phyloP scores from a whole-genome alignment of 106 monocot species.

The Apostasia ramifera region DNA sequence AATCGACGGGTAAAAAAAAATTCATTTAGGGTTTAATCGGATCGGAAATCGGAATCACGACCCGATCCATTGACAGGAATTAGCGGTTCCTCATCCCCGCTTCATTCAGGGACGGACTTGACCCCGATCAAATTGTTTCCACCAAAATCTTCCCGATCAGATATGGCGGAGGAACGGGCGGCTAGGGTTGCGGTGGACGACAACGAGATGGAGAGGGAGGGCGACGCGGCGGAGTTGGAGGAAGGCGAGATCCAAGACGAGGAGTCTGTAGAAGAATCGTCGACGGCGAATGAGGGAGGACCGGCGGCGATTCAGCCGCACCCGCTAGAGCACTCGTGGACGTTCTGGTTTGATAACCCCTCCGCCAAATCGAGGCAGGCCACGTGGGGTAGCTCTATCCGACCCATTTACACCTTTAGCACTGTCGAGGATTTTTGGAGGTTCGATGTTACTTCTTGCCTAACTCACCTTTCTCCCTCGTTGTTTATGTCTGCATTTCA shows the following conservation, averaged over 20 bases:
- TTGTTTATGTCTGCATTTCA: too few relatives aligned
- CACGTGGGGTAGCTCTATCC: conserved; percentile 78
- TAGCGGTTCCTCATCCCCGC: too few relatives aligned
- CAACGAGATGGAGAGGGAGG: conserved; percentile 1
- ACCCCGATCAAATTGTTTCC: too few relatives aligned
- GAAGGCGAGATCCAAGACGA: conserved; percentile 32
- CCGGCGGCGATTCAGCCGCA: conserved; percentile 14
- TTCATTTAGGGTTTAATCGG: too few relatives aligned
- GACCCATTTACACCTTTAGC: conserved; percentile 67
- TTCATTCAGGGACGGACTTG: too few relatives aligned
- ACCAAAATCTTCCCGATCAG: too few relatives aligned
- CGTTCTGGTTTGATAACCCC: conserved; percentile 88
- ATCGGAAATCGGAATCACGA: too few relatives aligned
- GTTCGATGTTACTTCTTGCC: conserved; percentile 25
- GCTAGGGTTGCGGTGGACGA: not conserved
- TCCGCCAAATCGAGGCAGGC: conserved; percentile 43
- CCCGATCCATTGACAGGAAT: too few relatives aligned
- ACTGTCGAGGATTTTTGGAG: conserved; percentile 92
- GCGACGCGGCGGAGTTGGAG: conserved; percentile 16
- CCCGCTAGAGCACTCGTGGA: conserved; percentile 78
- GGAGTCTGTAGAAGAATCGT: not conserved
- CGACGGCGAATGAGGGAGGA: not conserved
- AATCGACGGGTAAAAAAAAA: too few relatives aligned
- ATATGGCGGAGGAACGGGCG: conserved; percentile 1
- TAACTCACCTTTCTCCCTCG: too few relatives aligned